Evolutionary conservation across 106 monocot genomes (phyloP).

Genomic region (Alisma plantagoaquatica): DNA sequence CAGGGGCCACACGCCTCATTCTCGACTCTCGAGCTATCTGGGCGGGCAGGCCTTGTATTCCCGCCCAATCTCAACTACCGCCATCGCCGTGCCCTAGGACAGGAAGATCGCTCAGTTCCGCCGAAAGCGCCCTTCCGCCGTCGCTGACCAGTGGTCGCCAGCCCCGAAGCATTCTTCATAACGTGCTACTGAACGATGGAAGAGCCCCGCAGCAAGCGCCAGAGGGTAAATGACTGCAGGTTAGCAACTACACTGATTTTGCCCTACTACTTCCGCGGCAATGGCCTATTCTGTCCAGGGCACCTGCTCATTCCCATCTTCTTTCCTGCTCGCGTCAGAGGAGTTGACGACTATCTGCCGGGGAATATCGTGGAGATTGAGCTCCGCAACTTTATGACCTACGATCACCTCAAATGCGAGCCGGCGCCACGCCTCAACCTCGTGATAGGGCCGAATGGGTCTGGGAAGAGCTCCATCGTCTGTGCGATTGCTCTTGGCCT

Average conservation of each 20-base stretch:
- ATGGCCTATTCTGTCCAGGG: not conserved
- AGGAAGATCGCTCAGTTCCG: too few relatives aligned
- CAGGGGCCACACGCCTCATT: too few relatives aligned
- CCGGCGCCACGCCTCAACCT: slow-evolving; percentile 93
- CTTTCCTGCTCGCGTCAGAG: slow-evolving; percentile 14
- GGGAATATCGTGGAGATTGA: slow-evolving; percentile 98
- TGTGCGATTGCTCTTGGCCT: slow-evolving; percentile 96
- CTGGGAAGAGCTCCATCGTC: slow-evolving; percentile 96
- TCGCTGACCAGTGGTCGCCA: too few relatives aligned
- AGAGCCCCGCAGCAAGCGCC: not conserved
- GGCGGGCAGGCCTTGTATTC: too few relatives aligned
- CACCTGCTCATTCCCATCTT: not conserved
- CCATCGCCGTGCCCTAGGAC: too few relatives aligned
- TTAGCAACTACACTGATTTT: not conserved
- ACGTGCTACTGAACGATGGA: not conserved
- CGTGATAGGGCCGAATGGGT: slow-evolving; percentile 91
- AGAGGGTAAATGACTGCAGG: not conserved
- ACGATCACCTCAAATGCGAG: slow-evolving; percentile 75
- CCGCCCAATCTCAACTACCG: too few relatives aligned
- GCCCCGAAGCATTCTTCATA: too few relatives aligned
- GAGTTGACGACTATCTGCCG: slow-evolving; percentile 75
- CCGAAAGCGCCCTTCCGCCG: too few relatives aligned
- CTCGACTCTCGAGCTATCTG: too few relatives aligned
- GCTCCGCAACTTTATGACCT: slow-evolving; percentile 97
- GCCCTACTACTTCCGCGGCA: not conserved